A percentile compares a stretch with the other conserved stretches of the same genome.
phyloP scores from a whole-genome alignment of 768 basidiomycete species.

The Boletus rubescentipes region DNA sequence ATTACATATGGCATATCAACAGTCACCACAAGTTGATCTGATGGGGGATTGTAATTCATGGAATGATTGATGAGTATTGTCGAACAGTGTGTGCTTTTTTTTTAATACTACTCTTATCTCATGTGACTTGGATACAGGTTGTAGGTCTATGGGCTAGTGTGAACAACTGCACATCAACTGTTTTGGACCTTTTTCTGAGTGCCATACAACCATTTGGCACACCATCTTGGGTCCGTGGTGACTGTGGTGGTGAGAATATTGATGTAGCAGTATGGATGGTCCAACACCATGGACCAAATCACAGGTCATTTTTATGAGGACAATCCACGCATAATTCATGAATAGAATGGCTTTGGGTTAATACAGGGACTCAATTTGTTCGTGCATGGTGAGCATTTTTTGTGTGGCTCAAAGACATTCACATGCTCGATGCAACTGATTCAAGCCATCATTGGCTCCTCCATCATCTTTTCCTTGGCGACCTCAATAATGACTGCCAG shows the following conservation, averaged over 20 bases:
- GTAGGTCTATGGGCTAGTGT: slow-evolving; percentile 20
- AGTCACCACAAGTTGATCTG: slow-evolving; percentile 26
- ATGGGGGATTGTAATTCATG: slow-evolving; percentile 28
- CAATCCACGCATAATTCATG: slow-evolving; percentile 41
- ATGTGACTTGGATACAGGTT: too few relatives aligned
- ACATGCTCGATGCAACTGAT: too few relatives aligned
- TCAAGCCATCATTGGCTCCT: too few relatives aligned
- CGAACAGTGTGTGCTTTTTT: slow-evolving; percentile 23
- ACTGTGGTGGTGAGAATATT: slow-evolving; percentile 32
- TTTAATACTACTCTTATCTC: too few relatives aligned
- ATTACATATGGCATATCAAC: slow-evolving; percentile 26
- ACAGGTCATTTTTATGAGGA: slow-evolving; percentile 33
- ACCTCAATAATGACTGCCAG: too few relatives aligned
- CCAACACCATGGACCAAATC: slow-evolving; percentile 16
- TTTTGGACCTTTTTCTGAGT: slow-evolving; percentile 23
- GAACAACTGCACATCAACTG: slow-evolving; percentile 27
- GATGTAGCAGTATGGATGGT: slow-evolving; percentile 31
- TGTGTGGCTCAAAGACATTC: too few relatives aligned
- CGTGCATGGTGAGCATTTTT: too few relatives aligned
- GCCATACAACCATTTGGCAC: slow-evolving; percentile 13
- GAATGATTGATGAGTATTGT: slow-evolving; percentile 29
- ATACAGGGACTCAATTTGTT: slow-evolving; percentile 32
- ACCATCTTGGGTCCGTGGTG: slow-evolving; percentile 27
- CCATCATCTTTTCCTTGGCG: too few relatives aligned
- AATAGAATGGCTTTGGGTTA: slow-evolving; percentile 47